phyloP scores from a whole-genome alignment of 2,329 filamentous ascomycete genomes.

The Sporothrix variecibatus region DNA sequence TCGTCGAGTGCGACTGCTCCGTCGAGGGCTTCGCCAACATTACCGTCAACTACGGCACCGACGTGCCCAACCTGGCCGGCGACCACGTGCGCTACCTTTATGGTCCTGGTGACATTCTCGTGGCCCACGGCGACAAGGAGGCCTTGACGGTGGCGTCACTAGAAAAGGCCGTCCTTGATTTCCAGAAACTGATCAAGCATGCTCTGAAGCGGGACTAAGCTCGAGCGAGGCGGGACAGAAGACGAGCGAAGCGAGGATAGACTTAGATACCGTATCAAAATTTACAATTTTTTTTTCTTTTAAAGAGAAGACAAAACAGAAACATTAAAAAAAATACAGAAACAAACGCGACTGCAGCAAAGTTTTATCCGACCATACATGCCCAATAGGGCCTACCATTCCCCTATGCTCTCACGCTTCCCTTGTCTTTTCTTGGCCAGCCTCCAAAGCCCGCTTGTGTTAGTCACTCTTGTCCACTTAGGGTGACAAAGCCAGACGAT shows the following conservation, averaged over 20 bases:
- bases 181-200: constrained; percentile 68
- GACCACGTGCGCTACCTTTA: constrained; percentile 68
- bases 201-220: constrained; percentile 38
- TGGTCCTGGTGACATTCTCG: constrained; percentile 73
- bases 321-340: no score
- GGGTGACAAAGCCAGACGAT: no score
- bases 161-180: constrained; percentile 76
- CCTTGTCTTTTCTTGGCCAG: no score
- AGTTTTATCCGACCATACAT: no score
- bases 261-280: no score
- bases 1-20: constrained; percentile 76
- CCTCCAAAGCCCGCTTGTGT: no score
- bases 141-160: constrained; percentile 74
- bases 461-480: no score
- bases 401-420: no score
- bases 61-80: constrained; percentile 76
- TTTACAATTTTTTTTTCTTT: no score
- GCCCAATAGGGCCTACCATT: no score
- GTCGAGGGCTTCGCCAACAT: constrained; percentile 85
- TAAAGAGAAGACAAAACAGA: no score
- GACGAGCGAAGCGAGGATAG: neutral
- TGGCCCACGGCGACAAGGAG: constrained; percentile 85
- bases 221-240: neutral
- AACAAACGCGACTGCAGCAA: no score
- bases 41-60: constrained; percentile 90